Percentiles rank a stretch among this genome's conserved stretches.
Evolutionary conservation across 1,284 basidiomycete species (phyloP).

Genomic region (Fomitopsis schrenkii): DNA sequence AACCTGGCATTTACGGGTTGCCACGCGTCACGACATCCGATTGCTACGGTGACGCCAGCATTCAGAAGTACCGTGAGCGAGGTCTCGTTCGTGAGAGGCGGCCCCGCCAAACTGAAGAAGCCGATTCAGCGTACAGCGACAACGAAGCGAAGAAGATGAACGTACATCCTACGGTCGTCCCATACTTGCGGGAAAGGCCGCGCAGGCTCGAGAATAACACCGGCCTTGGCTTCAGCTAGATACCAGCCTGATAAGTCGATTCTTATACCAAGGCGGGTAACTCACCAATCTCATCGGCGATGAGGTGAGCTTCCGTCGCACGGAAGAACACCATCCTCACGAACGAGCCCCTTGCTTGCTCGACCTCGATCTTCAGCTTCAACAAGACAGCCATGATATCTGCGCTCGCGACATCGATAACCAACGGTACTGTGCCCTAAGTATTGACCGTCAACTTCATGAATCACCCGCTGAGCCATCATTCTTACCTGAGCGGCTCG

Average conservation of each 20-base stretch:
- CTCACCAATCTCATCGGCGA: slow-evolving; percentile 65
- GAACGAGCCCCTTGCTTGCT: slow-evolving; percentile 48
- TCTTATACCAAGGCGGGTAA: no score
- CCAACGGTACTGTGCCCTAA: slow-evolving; percentile 39
- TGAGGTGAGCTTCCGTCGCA: slow-evolving; percentile 69
- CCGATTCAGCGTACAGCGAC: not conserved
- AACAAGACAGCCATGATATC: slow-evolving; percentile 74
- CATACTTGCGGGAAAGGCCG: slow-evolving; percentile 49
- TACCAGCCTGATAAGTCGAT: slow-evolving; percentile 8
- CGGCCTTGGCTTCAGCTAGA: slow-evolving; percentile 39
- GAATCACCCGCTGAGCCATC: not conserved
- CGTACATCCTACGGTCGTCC: slow-evolving; percentile 43
- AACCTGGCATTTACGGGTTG: slow-evolving; percentile 48
- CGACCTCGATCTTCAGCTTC: slow-evolving; percentile 69
- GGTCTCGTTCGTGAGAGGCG: slow-evolving; percentile 47
- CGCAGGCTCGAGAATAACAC: slow-evolving; percentile 48
- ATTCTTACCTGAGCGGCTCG: slow-evolving; percentile 51
- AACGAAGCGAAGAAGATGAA: not conserved
- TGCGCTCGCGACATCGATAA: slow-evolving; percentile 37
- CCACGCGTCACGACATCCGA: slow-evolving; percentile 47
- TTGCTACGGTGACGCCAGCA: slow-evolving; percentile 49
- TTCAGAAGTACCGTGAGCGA: slow-evolving; percentile 41
- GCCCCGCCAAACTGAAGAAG: slow-evolving; percentile 42
- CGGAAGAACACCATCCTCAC: slow-evolving; percentile 69
- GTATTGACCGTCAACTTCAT: not conserved